phyloP scores from a whole-genome alignment of 1,139 yeast genomes.

The Maudiozyma humilis region DNA sequence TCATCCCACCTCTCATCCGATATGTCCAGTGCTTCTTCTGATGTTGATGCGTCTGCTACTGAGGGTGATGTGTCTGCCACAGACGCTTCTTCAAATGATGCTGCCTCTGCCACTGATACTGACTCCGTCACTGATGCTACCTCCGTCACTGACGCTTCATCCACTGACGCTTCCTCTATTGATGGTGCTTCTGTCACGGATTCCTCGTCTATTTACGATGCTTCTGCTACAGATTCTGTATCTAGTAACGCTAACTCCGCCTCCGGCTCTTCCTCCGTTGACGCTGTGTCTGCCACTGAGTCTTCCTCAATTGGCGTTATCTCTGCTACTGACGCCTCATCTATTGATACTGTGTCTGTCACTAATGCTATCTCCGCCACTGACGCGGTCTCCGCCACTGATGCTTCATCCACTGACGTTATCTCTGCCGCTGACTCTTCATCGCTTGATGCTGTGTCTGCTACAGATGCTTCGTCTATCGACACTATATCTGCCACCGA shows the following conservation, averaged over 20 bases:
- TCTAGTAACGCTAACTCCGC: too few relatives aligned
- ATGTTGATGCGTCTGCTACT: background rate
- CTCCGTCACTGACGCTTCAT: too few relatives aligned
- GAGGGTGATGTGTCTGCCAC: too few relatives aligned
- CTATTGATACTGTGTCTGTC: background rate
- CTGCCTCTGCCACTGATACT: too few relatives aligned
- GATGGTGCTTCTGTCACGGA: background rate
- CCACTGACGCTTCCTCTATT: background rate
- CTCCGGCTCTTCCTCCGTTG: background rate
- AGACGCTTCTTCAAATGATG: too few relatives aligned
- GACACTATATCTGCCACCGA: background rate
- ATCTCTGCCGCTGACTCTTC: background rate
- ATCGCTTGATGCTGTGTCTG: background rate
- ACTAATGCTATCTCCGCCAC: background rate
- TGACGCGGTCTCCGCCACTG: background rate
- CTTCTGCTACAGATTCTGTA: background rate
- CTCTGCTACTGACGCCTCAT: background rate
- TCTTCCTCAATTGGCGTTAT: background rate
- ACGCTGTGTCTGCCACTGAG: background rate
- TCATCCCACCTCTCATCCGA: background rate
- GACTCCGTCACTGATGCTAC: too few relatives aligned
- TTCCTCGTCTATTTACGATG: background rate
- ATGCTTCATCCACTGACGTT: background rate
- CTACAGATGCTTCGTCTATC: background rate
- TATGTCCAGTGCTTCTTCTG: background rate